Evolutionary conservation across 2,329 filamentous ascomycete species (phyloP), one percentile per base, ranked within the genome.

Genomic region (Dothideomycetes sp.): DNA sequence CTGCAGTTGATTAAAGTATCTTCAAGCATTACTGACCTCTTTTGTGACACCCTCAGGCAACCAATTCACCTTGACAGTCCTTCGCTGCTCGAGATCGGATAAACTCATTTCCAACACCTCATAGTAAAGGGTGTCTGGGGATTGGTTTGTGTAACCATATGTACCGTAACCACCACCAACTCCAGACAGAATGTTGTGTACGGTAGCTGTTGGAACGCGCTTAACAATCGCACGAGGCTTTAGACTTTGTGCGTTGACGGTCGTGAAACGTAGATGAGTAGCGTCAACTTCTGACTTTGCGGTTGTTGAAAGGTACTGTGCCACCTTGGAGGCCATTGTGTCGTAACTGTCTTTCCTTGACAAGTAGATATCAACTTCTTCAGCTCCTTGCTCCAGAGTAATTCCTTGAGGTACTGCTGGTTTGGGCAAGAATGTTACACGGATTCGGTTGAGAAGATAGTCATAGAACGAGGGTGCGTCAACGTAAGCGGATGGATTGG

Each of bases 51-150:
- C 91, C 48, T 98, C 91, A 28, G 81, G 83, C 32, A 98, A 68
- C 78, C 83, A 89, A 1, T 72, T 84, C 33, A 98, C 65, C 60
- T 84, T 89, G 48, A 96, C 67, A 43, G 69, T 77, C 68, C 93
- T 95, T 68, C 94, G 91, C 43, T 84, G 91, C 56, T 98, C 91
- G 30, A 94, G 71, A 61, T 98, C 93, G 17, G 84, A 83, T 33
- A 98, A 65, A 53, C 86, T 94, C 69, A 95, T 94, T 48, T 98
- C 91, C 28, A 98, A 67, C 19, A 96, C 77, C 60, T 98, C 91
- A 56, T 88, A 98, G 60, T 81, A 96, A 38, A 98, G 69, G 1
- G 82, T 77, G 61, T 96, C 89, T 11, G 53, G 47, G 16, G 54
- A 49, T 15, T 73, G 65, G 22, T 73, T 78, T 43, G 67, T 60